These are phyloP conservation scores for Ilyonectria destructans DNA, from an alignment of 2,329 filamentous ascomycete genomes.

Conservation along the genomic window DNA sequence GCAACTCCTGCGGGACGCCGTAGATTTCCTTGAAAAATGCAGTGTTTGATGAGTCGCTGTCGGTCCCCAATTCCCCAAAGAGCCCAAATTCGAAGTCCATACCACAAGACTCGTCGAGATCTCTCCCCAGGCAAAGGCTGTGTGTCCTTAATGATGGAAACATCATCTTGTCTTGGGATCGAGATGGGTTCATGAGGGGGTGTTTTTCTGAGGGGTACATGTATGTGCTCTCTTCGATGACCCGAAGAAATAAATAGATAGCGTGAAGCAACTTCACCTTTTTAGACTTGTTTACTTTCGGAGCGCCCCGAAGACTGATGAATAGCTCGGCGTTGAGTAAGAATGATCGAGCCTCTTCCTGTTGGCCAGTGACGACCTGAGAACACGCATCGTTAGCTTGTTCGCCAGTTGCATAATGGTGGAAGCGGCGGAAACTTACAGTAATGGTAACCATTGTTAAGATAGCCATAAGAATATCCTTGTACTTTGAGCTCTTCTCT, in stretches of 20 bases:
- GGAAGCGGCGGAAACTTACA: not conserved
- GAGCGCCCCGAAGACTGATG: constrained; percentile 4
- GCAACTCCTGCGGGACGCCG: constrained; percentile 9
- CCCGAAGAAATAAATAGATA: constrained; percentile 15
- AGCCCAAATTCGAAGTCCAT: constrained; percentile 14
- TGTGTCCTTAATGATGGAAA: constrained; percentile 19
- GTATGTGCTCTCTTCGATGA: constrained; percentile 20
- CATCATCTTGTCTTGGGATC: not conserved
- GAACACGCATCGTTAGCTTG: not conserved
- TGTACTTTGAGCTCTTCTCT: constrained; percentile 20
- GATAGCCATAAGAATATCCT: constrained; percentile 19
- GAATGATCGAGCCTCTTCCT: constrained; percentile 15
- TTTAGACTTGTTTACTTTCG: constrained; percentile 12
- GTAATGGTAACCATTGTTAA: constrained; percentile 21
- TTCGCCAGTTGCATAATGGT: not conserved
- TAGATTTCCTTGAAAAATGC: constrained; percentile 12
- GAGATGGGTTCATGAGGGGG: not conserved
- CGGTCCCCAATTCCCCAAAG: constrained; percentile 1
- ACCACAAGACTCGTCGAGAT: constrained; percentile 5
- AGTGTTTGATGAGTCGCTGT: not conserved
- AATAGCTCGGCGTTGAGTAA: constrained; percentile 18
- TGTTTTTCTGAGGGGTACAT: constrained; percentile 17
- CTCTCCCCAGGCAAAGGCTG: constrained; percentile 6
- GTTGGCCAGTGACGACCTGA: constrained; percentile 14
- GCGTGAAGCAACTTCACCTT: constrained; percentile 19